phyloP scores from a whole-genome alignment of 2,329 filamentous ascomycete species.

The Aspergillus eucalypticola region DNA sequence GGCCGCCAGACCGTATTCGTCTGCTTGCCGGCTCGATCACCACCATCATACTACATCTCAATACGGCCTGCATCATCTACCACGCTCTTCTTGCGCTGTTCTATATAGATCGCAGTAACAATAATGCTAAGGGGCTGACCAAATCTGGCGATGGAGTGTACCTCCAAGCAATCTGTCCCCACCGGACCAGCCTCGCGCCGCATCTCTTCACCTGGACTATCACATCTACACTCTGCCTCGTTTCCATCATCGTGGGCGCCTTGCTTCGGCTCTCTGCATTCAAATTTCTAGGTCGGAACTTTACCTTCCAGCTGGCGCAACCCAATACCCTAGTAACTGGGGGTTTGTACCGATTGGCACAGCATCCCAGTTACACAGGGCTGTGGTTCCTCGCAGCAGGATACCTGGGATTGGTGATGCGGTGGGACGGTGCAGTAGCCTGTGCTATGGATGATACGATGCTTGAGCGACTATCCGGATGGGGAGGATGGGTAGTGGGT shows the following conservation, averaged over 20 bases:
- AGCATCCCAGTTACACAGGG: slow-evolving; percentile 57
- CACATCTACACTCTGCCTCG: slow-evolving; percentile 17
- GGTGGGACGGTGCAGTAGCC: slow-evolving; percentile 40
- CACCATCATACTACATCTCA: slow-evolving; percentile 10
- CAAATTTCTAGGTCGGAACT: slow-evolving; percentile 51
- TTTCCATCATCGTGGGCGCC: slow-evolving; percentile 23
- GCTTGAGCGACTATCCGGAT: slow-evolving; percentile 16
- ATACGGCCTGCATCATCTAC: slow-evolving; percentile 16
- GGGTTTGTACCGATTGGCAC: slow-evolving; percentile 53
- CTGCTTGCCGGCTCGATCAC: slow-evolving; percentile 2
- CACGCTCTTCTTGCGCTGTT: slow-evolving; percentile 24
- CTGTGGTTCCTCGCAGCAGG: slow-evolving; percentile 34
- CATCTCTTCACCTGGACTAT: slow-evolving; percentile 30
- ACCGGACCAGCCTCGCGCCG: slow-evolving; percentile 15
- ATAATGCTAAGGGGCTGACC: neutral
- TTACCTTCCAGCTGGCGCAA: slow-evolving; percentile 54
- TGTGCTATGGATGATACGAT: slow-evolving; percentile 36
- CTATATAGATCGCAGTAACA: neutral
- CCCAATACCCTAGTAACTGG: slow-evolving; percentile 50
- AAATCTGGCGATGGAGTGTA: neutral
- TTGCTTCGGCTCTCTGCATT: slow-evolving; percentile 44
- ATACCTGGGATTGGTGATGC: slow-evolving; percentile 30
- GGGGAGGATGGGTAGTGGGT: slow-evolving; percentile 10
- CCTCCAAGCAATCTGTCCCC: slow-evolving; percentile 21
- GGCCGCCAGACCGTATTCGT: slow-evolving; percentile 16